phyloP scores from a whole-genome alignment of 441 rosid species.

The Eutrema salsugineum region DNA sequence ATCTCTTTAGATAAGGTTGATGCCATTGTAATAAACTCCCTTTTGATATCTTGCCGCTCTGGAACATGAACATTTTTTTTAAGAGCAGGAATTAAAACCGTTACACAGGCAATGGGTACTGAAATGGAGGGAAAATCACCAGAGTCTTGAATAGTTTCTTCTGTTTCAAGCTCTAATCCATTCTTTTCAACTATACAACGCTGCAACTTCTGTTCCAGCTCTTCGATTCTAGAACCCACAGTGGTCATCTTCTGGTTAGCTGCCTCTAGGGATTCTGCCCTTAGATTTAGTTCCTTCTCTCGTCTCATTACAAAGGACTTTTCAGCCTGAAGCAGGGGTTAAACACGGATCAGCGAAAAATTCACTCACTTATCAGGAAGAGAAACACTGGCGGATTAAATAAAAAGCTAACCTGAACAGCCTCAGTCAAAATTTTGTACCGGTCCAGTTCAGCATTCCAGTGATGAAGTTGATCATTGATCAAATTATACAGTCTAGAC shows the following conservation, averaged over 20 bases:
- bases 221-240: conserved; percentile 65
- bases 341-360: conserved; percentile 28
- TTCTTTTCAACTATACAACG: conserved; percentile 79
- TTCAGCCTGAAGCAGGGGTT: conserved; percentile 63
- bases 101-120: conserved; percentile 5
- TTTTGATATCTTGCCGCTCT: conserved; percentile 89
- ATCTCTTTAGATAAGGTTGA: conserved; percentile 91
- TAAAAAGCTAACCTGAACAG: conserved; percentile 64
- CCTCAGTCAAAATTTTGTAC: conserved; percentile 53
- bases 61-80: conserved; percentile 31
- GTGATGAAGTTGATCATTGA: conserved; percentile 82
- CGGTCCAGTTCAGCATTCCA: conserved; percentile 75
- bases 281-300: conserved; percentile 73
- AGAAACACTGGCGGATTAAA: conserved; percentile 13
- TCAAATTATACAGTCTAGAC: conserved; percentile 66
- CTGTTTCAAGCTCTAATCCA: conserved; percentile 83
- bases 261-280: conserved; percentile 72
- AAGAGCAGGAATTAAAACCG: conserved; percentile 19
- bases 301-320: conserved; percentile 69
- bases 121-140: conserved; percentile 43
- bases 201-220: conserved; percentile 74
- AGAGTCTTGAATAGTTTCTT: conserved; percentile 88
- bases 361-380: conserved; percentile 13
- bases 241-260: conserved; percentile 48
- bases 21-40: conserved; percentile 85